Conservation (phyloP, 2,329 filamentous ascomycete genomes). For the Epichloe hybrida region DNA sequence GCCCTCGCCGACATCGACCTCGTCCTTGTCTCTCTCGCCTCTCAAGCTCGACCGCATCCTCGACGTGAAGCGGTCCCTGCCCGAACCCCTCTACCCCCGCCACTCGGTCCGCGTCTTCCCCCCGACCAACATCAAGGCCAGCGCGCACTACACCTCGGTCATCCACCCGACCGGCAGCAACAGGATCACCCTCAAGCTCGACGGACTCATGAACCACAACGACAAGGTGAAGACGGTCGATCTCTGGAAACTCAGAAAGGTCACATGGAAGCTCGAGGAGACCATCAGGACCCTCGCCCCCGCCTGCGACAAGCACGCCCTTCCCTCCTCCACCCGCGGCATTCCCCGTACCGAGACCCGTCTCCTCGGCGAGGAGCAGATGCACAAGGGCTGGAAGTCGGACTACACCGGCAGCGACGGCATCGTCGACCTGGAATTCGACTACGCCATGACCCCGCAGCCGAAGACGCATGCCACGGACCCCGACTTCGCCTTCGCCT, state of each 20-base stretch:
- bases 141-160: slow-evolving; percentile 67
- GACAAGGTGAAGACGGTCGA: slow-evolving; percentile 56
- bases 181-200: slow-evolving; percentile 64
- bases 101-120: slow-evolving; percentile 85
- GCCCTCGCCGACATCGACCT: slow-evolving; percentile 23
- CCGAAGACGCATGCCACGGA: slow-evolving; percentile 33
- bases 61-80: slow-evolving; percentile 65
- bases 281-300: slow-evolving; percentile 65
- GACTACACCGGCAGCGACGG: slow-evolving; percentile 39
- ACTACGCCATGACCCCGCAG: slow-evolving; percentile 37
- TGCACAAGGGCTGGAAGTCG: slow-evolving; percentile 85
- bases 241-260: slow-evolving; percentile 77
- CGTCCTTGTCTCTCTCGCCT: slow-evolving; percentile 12
- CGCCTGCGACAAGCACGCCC: slow-evolving; percentile 63
- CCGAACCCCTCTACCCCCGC: slow-evolving; percentile 62
- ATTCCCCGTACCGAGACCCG: slow-evolving; percentile 61
- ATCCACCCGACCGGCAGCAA: slow-evolving; percentile 79
- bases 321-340: slow-evolving; percentile 44
- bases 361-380: slow-evolving; percentile 64
- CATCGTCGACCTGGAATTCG: slow-evolving; percentile 40
- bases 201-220: slow-evolving; percentile 67
- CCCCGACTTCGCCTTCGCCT: slow-evolving; percentile 55
- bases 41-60: slow-evolving; percentile 56
- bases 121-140: slow-evolving; percentile 83
- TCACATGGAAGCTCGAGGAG: slow-evolving; percentile 90